Conservation (phyloP, 805 yeast genomes). For the Torulaspora microellipsoides region DNA sequence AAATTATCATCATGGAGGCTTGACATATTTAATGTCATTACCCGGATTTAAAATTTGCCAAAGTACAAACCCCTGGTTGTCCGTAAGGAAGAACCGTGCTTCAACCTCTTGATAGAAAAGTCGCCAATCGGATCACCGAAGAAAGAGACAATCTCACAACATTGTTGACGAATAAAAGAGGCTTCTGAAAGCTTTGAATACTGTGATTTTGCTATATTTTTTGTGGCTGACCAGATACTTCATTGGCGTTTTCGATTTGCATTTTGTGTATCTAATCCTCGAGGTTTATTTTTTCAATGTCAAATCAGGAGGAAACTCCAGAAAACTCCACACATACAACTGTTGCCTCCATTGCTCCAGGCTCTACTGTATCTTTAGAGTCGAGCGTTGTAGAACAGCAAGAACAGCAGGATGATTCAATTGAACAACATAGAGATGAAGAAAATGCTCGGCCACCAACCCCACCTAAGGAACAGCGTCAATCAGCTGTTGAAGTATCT, state of each 20-base stretch:
- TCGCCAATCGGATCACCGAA: too few relatives aligned
- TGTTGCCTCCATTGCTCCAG: conserved; percentile 17
- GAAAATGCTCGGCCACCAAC: conserved; percentile 16
- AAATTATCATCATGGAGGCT: not conserved
- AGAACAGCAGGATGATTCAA: conserved; percentile 27
- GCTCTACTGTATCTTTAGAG: conserved; percentile 9
- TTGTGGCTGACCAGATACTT: too few relatives aligned
- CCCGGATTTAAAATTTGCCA: not conserved
- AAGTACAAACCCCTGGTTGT: not conserved
- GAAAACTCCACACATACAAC: conserved; percentile 5
- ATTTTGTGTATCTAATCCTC: not conserved
- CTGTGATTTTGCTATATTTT: too few relatives aligned
- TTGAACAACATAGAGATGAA: conserved; percentile 23
- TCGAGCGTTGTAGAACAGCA: conserved; percentile 7
- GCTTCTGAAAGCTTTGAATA: too few relatives aligned
- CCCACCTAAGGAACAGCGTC: not conserved
- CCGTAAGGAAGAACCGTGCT: too few relatives aligned
- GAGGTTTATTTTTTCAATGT: conserved; percentile 5
- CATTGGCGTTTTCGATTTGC: too few relatives aligned
- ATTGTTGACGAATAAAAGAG: too few relatives aligned
- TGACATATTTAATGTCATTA: not conserved
- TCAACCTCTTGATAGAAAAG: too few relatives aligned
- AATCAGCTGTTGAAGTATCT: not conserved
- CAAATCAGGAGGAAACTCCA: conserved; percentile 13
- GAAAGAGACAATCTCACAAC: too few relatives aligned